Percentiles rank a stretch among this genome's conserved stretches.
Conservation (phyloP, 768 basidiomycete genomes). For the Leccinum uliginosum region DNA sequence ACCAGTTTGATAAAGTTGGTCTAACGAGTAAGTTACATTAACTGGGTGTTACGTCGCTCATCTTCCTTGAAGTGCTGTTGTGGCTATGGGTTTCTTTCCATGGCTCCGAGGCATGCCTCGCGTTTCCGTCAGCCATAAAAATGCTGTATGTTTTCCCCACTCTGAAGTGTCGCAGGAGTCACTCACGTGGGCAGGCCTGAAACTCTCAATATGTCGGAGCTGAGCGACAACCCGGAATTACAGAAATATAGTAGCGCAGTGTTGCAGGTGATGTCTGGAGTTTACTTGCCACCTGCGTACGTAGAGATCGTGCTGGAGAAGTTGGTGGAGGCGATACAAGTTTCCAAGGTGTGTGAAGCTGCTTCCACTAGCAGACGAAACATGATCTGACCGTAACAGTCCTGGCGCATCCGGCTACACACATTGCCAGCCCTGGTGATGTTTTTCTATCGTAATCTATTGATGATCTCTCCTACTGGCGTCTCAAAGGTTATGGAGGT, state of each 20-base stretch:
- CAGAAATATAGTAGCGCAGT: conserved; percentile 79
- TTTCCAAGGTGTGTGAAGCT: conserved; percentile 55
- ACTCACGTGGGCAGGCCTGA: conserved; percentile 56
- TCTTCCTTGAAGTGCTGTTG: conserved; percentile 52
- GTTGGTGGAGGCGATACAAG: conserved; percentile 70
- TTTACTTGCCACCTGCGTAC: conserved; percentile 67
- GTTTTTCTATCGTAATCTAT: conserved; percentile 87
- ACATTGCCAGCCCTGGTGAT: conserved; percentile 84
- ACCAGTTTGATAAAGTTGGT: conserved; percentile 82
- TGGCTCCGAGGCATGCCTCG: conserved; percentile 65
- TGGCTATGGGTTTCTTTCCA: conserved; percentile 80
- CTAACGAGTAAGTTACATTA: conserved; percentile 55
- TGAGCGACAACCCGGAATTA: conserved; percentile 80
- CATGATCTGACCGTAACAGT: conserved; percentile 40
- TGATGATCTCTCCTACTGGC: conserved; percentile 65
- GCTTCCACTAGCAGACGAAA: conserved; percentile 1
- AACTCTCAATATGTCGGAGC: conserved; percentile 84
- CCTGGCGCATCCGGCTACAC: conserved; percentile 87
- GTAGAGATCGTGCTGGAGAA: conserved; percentile 56
- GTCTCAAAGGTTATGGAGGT: conserved; percentile 77
- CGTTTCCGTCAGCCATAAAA: conserved; percentile 73
- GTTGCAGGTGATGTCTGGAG: conserved; percentile 75
- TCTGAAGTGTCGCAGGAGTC: background rate
- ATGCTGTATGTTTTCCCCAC: conserved; percentile 57
- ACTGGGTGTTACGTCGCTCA: conserved; percentile 10